Conservation (phyloP, 441 rosid species). For the Erysimum cheiri region DNA sequence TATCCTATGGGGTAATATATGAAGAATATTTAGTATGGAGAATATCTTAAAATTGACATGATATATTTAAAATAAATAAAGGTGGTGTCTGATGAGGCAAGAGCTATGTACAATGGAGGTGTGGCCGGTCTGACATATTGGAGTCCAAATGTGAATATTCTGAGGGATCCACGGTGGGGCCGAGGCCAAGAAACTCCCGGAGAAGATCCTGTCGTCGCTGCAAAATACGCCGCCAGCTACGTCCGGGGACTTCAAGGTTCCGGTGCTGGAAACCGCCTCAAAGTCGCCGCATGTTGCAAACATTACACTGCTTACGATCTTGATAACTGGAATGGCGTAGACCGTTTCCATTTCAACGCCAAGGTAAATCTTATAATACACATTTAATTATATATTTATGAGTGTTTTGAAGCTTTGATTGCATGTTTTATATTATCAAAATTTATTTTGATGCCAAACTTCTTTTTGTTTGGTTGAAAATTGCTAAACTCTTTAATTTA, state of each 20-base stretch:
- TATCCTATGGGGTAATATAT: slow-evolving; percentile 17
- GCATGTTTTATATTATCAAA: neutral
- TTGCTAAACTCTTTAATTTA: slow-evolving; percentile 2
- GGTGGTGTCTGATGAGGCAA: slow-evolving; percentile 82
- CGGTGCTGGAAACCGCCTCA: slow-evolving; percentile 53
- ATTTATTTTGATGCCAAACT: neutral
- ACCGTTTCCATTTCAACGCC: slow-evolving; percentile 78
- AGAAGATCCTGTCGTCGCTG: slow-evolving; percentile 69
- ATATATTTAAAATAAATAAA: slow-evolving; percentile 3
- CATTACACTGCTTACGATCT: slow-evolving; percentile 84
- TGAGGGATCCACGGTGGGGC: slow-evolving; percentile 87
- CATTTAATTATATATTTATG: neutral
- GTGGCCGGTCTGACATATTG: slow-evolving; percentile 70
- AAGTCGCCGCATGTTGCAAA: slow-evolving; percentile 85
- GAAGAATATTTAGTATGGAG: slow-evolving; percentile 12
- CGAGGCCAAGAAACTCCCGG: slow-evolving; percentile 89
- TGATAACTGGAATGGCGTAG: slow-evolving; percentile 77
- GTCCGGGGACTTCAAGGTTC: slow-evolving; percentile 69
- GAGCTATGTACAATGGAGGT: slow-evolving; percentile 88
- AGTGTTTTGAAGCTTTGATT: neutral
- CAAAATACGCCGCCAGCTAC: slow-evolving; percentile 67
- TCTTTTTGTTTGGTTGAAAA: neutral
- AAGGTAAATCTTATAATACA: slow-evolving; percentile 45
- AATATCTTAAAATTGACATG: slow-evolving; percentile 4
- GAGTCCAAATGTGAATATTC: slow-evolving; percentile 80